These are phyloP conservation scores for Dipsacomyces acuminosporus DNA, from an alignment of 371 early-diverging fungal species.

Conservation along the genomic window DNA sequence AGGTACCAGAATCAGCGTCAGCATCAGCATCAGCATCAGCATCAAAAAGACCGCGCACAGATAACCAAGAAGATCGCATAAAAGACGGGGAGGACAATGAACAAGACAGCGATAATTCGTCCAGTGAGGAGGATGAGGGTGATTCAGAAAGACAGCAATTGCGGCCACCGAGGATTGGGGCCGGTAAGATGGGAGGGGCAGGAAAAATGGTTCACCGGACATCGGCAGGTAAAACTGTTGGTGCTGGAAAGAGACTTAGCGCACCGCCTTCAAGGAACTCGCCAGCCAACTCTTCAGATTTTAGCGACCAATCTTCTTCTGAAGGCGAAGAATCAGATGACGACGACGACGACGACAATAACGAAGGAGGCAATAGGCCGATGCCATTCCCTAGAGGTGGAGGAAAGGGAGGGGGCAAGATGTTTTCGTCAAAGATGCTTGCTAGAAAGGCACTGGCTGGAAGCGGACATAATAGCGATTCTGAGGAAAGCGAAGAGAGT, in stretches of 20 bases:
- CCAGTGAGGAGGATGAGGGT: too few species aligned
- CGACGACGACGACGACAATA: background rate
- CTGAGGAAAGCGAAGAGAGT: slow-evolving; percentile 2
- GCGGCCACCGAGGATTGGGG: slow-evolving; percentile 15
- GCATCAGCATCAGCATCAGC: too few species aligned
- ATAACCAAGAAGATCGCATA: too few species aligned
- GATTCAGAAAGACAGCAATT: slow-evolving; percentile 5
- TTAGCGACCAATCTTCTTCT: background rate
- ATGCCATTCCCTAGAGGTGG: slow-evolving; percentile 11
- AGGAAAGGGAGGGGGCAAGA: slow-evolving; percentile 44
- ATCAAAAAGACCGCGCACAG: too few species aligned
- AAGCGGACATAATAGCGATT: slow-evolving; percentile 16
- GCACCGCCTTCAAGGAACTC: slow-evolving; percentile 22
- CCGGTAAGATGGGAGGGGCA: slow-evolving; percentile 6
- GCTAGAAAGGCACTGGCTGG: slow-evolving; percentile 30
- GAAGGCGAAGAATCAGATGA: slow-evolving; percentile 4
- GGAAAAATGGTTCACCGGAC: slow-evolving; percentile 18
- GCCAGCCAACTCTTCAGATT: slow-evolving; percentile 16
- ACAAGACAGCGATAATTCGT: slow-evolving; percentile 10
- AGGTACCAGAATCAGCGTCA: too few species aligned
- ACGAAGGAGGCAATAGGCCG: background rate
- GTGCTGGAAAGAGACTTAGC: slow-evolving; percentile 32
- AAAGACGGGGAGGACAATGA: background rate
- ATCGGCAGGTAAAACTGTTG: slow-evolving; percentile 38
- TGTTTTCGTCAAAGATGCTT: slow-evolving; percentile 47